A percentile compares a stretch with the other conserved stretches of the same genome.
These are phyloP conservation scores for Beta macrorhiza DNA, from an alignment of 179 eudicot genomes.

Conservation along the genomic window DNA sequence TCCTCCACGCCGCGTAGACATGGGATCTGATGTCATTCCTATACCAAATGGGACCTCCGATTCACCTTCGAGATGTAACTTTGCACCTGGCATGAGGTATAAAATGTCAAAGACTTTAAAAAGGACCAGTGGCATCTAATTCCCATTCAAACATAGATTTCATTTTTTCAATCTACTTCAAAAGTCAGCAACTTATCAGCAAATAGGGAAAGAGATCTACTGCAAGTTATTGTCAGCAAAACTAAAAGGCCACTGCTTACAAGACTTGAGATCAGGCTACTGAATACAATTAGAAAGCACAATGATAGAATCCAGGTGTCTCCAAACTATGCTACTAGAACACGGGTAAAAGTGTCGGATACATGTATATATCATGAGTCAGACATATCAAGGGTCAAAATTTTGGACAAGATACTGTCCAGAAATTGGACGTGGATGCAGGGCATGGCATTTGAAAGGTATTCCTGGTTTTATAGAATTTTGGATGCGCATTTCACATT, in stretches of 20 bases:
- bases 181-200: not conserved
- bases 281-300: not conserved
- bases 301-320: not conserved
- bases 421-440: no score
- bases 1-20: conserved; percentile 88
- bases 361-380: no score
- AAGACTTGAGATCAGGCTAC: not conserved
- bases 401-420: no score
- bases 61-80: conserved; percentile 48
- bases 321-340: not conserved
- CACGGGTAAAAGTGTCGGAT: no score
- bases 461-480: no score
- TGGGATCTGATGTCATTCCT: conserved; percentile 90
- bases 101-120: conserved; percentile 2
- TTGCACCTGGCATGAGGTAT: conserved; percentile 57
- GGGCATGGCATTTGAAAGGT: no score
- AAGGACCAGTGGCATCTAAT: not conserved
- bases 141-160: not conserved
- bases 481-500: no score
- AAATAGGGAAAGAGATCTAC: not conserved
- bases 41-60: conserved; percentile 67
- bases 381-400: no score
- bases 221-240: not conserved
- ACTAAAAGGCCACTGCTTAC: not conserved
- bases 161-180: not conserved